Conservation (phyloP, 176 grass and related monocot species). For the Aechmea fasciata region DNA sequence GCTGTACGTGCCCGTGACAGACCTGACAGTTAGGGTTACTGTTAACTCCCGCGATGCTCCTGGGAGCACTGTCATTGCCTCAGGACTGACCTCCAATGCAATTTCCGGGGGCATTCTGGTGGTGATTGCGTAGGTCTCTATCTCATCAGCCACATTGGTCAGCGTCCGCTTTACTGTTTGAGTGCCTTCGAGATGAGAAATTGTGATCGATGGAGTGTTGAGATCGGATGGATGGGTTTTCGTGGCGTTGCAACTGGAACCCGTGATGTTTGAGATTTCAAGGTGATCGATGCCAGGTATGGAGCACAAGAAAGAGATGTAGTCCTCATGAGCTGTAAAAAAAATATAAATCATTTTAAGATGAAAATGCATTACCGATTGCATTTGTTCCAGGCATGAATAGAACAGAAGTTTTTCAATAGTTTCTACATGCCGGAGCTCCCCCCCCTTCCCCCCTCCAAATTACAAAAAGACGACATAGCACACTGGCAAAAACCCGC, state of each 20-base stretch:
- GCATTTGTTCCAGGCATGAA: background rate
- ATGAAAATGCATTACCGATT: background rate
- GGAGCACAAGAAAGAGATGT: constrained; percentile 84
- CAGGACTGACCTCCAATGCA: constrained; percentile 53
- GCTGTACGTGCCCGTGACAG: constrained; percentile 62
- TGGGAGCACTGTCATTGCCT: constrained; percentile 45
- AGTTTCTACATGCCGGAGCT: no score
- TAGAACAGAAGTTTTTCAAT: no score
- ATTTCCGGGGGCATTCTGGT: constrained; percentile 59
- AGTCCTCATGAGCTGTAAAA: constrained; percentile 69
- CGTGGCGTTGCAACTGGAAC: constrained; percentile 41
- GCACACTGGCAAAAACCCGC: no score
- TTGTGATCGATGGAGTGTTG: constrained; percentile 72
- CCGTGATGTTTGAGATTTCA: constrained; percentile 68
- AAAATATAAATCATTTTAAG: constrained; percentile 6
- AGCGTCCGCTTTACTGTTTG: constrained; percentile 51
- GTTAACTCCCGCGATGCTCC: constrained; percentile 49
- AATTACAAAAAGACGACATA: no score
- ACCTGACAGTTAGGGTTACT: constrained; percentile 55
- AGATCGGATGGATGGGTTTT: constrained; percentile 47
- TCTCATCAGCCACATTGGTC: constrained; percentile 47
- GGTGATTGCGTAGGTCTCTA: constrained; percentile 66
- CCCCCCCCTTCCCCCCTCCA: no score
- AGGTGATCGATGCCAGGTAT: constrained; percentile 44
- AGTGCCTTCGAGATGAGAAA: constrained; percentile 62